A percentile compares a stretch with the other conserved stretches of the same genome.
These are phyloP conservation scores for Alternaria viburni DNA, from an alignment of 2,329 filamentous ascomycete species.

Conservation along the genomic window DNA sequence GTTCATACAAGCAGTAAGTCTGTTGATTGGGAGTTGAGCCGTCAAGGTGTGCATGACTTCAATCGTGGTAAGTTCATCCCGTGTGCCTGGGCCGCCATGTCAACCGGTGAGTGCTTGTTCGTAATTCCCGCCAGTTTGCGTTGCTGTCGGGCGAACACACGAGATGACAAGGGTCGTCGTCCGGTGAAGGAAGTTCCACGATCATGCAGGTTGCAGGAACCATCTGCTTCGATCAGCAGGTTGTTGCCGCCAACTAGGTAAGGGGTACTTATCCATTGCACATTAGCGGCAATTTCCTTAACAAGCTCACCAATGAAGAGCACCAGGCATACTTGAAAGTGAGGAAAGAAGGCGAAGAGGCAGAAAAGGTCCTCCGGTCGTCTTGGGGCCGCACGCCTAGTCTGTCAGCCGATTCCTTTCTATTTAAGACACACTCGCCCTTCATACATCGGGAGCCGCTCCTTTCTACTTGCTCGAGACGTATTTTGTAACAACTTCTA, in stretches of 20 bases:
- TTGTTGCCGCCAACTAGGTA: constrained; percentile 7
- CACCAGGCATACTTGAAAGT: constrained; percentile 4
- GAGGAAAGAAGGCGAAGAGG: constrained; percentile 24
- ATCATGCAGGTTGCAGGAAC: constrained; percentile 11
- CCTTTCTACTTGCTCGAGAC: neutral
- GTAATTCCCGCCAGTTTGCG: neutral
- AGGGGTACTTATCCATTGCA: constrained; percentile 12
- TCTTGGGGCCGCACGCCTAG: constrained; percentile 10
- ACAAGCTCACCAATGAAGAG: constrained; percentile 19
- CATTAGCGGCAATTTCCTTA: constrained; percentile 8
- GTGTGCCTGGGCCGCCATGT: neutral
- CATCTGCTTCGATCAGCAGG: constrained; percentile 8
- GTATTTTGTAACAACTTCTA: constrained; percentile 7
- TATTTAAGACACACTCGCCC: constrained; percentile 32
- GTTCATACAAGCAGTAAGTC: neutral
- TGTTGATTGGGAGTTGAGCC: constrained; percentile 8
- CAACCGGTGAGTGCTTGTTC: constrained; percentile 13
- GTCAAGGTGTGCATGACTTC: constrained; percentile 12
- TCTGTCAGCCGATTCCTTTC: constrained; percentile 15
- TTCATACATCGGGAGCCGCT: neutral
- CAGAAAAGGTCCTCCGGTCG: constrained; percentile 19
- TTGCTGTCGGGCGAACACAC: constrained; percentile 2
- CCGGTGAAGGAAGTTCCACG: constrained; percentile 12
- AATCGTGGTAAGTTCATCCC: neutral
- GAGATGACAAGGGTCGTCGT: constrained; percentile 7